phyloP scores from a whole-genome alignment of 768 basidiomycete genomes.

The Pisolithus marmoratus region DNA sequence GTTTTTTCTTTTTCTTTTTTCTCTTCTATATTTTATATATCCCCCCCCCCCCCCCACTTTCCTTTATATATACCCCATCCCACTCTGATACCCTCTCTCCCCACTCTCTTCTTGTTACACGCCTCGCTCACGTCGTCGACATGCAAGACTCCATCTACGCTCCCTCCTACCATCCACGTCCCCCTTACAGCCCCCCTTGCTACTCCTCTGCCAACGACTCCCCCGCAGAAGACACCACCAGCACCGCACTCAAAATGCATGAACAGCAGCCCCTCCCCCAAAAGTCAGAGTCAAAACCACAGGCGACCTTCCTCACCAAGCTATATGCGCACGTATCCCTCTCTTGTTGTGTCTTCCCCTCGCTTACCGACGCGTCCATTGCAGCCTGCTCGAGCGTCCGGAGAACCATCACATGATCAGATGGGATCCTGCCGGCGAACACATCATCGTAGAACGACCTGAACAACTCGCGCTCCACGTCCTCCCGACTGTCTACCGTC shows the following conservation, averaged over 20 bases:
- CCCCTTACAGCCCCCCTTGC: conserved; percentile 39
- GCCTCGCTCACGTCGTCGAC: conserved; percentile 34
- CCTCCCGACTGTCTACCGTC: conserved; percentile 89
- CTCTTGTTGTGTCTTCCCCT: conserved; percentile 3
- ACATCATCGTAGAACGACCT: conserved; percentile 92
- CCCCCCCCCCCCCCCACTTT: conserved; percentile 3
- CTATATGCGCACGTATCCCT: conserved; percentile 77
- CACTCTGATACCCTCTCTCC: conserved; percentile 22
- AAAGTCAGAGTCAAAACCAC: conserved; percentile 75
- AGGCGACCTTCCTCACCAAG: conserved; percentile 96
- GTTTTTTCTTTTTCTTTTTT: too few species aligned
- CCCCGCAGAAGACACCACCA: conserved; percentile 41
- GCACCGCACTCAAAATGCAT: conserved; percentile 26
- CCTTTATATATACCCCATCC: conserved; percentile 22
- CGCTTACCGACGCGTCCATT: conserved; percentile 14
- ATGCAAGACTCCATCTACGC: conserved; percentile 48
- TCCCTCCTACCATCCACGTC: conserved; percentile 28
- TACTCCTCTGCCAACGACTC: conserved; percentile 37
- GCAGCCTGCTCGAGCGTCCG: conserved; percentile 79
- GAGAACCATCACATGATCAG: conserved; percentile 97
- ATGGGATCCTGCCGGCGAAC: conserved; percentile 90
- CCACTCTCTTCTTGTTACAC: conserved; percentile 30
- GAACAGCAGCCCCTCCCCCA: conserved; percentile 44
- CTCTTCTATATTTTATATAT: too few species aligned
- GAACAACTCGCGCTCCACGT: conserved; percentile 93